Evolutionary conservation across 306 rosid species (phyloP).

Genomic region (Leucaena leucocephala): DNA sequence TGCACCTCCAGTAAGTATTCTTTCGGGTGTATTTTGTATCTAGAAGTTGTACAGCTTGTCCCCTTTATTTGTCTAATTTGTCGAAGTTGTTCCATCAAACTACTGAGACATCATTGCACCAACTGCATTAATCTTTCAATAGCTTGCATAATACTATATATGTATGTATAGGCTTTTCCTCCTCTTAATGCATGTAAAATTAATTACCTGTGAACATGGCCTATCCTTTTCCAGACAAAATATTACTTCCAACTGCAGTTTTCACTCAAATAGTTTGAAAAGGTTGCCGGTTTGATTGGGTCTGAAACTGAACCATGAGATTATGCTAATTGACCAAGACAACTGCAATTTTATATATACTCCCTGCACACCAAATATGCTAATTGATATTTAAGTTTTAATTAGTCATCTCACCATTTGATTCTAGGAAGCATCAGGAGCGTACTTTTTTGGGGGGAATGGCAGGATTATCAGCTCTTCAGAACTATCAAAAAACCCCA

Average conservation of each 20-base stretch:
- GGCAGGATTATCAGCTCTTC: conserved; percentile 70
- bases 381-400: background rate
- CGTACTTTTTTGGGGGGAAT: conserved; percentile 74
- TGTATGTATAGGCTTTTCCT: background rate
- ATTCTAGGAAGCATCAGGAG: conserved; percentile 77
- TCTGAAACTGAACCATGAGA: background rate
- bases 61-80: conserved; percentile 25
- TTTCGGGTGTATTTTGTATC: conserved; percentile 12
- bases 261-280: background rate
- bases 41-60: conserved; percentile 19
- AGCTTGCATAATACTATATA: conserved; percentile 5
- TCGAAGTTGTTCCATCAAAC: background rate
- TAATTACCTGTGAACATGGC: background rate
- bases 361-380: background rate
- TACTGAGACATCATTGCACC: conserved; percentile 3
- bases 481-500: conserved; percentile 49
- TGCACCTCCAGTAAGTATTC: conserved; percentile 69
- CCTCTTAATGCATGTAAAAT: background rate
- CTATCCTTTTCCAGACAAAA: background rate
- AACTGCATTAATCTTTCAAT: conserved; percentile 8
- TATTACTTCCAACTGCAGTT: background rate
- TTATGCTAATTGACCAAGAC: background rate
- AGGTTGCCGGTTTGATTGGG: background rate
- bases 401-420: conserved; percentile 11
- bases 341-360: background rate